A percentile compares a stretch with the other conserved stretches of the same genome.
phyloP scores from a whole-genome alignment of 2,329 filamentous ascomycete species.

The Cordyceps tenuipes region DNA sequence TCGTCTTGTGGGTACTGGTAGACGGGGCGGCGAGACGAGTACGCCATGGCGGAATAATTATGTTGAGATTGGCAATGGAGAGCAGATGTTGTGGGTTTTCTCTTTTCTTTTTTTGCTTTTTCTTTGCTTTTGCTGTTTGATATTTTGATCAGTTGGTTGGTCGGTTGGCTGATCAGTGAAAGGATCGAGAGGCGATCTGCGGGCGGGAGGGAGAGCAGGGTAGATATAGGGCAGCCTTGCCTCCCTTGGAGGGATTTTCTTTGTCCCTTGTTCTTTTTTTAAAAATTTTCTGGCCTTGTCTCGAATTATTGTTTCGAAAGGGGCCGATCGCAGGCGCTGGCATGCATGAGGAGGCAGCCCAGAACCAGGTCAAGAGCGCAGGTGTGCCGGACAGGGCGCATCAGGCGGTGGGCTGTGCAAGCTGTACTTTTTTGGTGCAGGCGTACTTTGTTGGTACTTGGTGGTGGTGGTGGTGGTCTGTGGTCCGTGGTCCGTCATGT shows the following conservation, averaged over 20 bases:
- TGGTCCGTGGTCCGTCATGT: too few relatives aligned
- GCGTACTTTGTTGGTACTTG: too few relatives aligned
- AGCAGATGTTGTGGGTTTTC: neutral
- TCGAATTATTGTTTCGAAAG: neutral
- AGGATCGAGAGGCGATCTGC: neutral
- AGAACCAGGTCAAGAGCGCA: neutral
- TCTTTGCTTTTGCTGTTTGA: neutral
- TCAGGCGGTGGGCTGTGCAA: constrained; percentile 7
- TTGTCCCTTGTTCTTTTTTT: too few relatives aligned
- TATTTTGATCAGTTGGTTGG: neutral
- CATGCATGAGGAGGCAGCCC: constrained; percentile 1
- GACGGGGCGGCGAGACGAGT: constrained; percentile 17
- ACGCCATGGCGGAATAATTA: constrained; percentile 17
- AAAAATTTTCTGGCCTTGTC: neutral
- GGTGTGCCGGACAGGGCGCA: neutral
- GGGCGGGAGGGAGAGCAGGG: neutral
- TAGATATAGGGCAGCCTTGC: neutral
- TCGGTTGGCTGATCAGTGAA: neutral
- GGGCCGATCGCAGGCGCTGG: neutral
- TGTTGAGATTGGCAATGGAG: neutral
- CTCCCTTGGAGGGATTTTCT: neutral
- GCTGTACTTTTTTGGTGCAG: neutral
- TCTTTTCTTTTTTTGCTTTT: too few relatives aligned
- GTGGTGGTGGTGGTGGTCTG: too few relatives aligned
- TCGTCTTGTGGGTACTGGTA: constrained; percentile 18